Conservation (phyloP, 306 rosid genomes). For the Astragalus glycyphyllos region DNA sequence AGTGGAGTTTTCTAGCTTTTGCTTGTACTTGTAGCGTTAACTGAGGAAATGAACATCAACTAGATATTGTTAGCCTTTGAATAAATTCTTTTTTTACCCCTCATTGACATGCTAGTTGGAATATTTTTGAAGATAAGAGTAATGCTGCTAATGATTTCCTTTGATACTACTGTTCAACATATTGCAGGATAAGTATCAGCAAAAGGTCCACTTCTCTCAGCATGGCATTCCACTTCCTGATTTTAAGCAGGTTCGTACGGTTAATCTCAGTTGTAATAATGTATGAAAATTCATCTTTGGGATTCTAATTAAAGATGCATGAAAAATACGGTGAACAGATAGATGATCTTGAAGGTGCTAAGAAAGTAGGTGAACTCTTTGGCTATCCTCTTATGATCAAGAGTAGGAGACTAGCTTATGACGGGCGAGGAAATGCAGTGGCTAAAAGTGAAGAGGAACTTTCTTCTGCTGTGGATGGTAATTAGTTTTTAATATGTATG, state of each 20-base stretch:
- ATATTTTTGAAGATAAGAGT: constrained; percentile 2
- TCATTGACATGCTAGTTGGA: constrained; percentile 3
- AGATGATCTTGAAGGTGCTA: constrained; percentile 74
- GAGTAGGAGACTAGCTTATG: constrained; percentile 92
- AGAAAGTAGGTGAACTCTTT: constrained; percentile 72
- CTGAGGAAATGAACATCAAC: background rate
- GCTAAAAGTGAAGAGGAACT: constrained; percentile 75
- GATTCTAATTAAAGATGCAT: constrained; percentile 6
- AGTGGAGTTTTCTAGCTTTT: background rate
- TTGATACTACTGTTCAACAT: background rate
- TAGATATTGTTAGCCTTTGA: constrained; percentile 16
- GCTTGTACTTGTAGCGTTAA: background rate
- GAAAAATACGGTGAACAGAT: constrained; percentile 54
- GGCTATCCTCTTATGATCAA: constrained; percentile 94
- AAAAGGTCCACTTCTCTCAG: constrained; percentile 74
- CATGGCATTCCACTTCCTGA: constrained; percentile 84
- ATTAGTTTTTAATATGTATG: constrained; percentile 11
- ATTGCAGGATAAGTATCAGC: constrained; percentile 79
- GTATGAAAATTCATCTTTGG: constrained; percentile 32
- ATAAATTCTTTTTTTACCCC: no score
- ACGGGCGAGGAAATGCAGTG: constrained; percentile 94
- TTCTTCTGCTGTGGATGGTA: constrained; percentile 69
- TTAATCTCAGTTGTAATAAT: background rate
- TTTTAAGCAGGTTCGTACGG: constrained; percentile 64
- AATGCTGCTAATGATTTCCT: constrained; percentile 12